A percentile compares a stretch with the other conserved stretches of the same genome.
Evolutionary conservation across 768 basidiomycete genomes (phyloP).

Genomic region (Tricholoma sp.): DNA sequence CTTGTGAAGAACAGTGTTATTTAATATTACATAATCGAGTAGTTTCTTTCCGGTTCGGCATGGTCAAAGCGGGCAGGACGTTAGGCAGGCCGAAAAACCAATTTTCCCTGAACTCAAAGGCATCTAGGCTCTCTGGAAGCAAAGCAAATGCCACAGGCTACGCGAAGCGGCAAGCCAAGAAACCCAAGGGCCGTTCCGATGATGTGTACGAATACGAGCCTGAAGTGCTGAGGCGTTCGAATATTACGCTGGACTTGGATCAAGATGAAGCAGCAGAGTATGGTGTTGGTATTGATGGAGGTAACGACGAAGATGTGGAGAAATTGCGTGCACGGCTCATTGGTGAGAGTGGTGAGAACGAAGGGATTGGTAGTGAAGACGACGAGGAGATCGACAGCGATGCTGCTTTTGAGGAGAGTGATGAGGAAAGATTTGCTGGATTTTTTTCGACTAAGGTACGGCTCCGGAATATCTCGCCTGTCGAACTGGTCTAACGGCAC

Average conservation of each 20-base stretch:
- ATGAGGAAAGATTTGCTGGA: constrained; percentile 72
- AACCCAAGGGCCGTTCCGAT: constrained; percentile 31
- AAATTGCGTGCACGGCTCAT: constrained; percentile 42
- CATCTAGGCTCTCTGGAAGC: constrained; percentile 16
- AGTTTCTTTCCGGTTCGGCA: neutral
- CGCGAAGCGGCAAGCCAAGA: constrained; percentile 45
- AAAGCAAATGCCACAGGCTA: constrained; percentile 46
- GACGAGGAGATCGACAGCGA: constrained; percentile 88
- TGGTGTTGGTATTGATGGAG: constrained; percentile 38
- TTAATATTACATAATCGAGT: too few relatives aligned
- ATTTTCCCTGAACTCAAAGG: constrained; percentile 6
- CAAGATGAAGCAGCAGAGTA: constrained; percentile 45
- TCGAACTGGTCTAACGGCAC: constrained; percentile 11
- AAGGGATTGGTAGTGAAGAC: constrained; percentile 57
- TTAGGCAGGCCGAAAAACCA: constrained; percentile 3
- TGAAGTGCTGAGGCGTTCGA: constrained; percentile 44
- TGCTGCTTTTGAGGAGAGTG: constrained; percentile 76
- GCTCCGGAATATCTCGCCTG: constrained; percentile 1
- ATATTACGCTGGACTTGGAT: constrained; percentile 50
- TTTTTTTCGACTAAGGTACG: constrained; percentile 48
- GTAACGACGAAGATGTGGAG: constrained; percentile 33
- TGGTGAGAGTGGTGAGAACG: constrained; percentile 46
- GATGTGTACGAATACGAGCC: constrained; percentile 67
- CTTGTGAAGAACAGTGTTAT: too few relatives aligned
- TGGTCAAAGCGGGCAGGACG: constrained; percentile 5